These are phyloP conservation scores for Coniferiporia weirii DNA, from an alignment of 1,284 basidiomycete species.

Conservation along the genomic window DNA sequence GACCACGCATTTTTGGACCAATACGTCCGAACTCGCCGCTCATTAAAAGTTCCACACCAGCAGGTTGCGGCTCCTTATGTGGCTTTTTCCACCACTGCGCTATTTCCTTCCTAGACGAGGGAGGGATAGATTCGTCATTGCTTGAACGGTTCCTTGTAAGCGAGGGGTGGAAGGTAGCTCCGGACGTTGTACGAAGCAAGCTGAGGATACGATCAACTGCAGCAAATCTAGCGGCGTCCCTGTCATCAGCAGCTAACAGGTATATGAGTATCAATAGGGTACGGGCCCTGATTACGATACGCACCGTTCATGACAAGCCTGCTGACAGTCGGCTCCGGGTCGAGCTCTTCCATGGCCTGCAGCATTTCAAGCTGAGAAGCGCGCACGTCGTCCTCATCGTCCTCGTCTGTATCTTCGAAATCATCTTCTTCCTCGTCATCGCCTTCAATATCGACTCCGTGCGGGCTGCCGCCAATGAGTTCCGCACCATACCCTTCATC, in stretches of 20 bases:
- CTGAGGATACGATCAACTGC: neutral
- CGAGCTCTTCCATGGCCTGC: neutral
- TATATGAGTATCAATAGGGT: too few species aligned
- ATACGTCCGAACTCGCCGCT: constrained; percentile 85
- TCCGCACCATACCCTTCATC: neutral
- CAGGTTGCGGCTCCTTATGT: constrained; percentile 61
- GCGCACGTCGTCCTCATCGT: constrained; percentile 19
- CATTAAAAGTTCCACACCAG: constrained; percentile 66
- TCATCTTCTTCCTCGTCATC: constrained; percentile 16
- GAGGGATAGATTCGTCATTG: neutral
- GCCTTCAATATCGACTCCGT: constrained; percentile 19
- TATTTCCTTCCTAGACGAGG: constrained; percentile 14
- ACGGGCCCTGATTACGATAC: neutral
- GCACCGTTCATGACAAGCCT: neutral
- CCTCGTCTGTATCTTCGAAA: constrained; percentile 22
- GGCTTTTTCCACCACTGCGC: constrained; percentile 38
- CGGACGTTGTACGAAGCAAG: neutral
- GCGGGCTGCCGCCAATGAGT: neutral
- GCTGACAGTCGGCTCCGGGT: neutral
- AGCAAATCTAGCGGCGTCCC: neutral
- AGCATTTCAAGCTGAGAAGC: neutral
- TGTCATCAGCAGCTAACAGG: neutral
- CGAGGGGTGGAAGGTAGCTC: neutral
- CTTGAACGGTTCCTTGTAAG: constrained; percentile 20
- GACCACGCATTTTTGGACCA: constrained; percentile 41